These are phyloP conservation scores for Yamadazyma triangularis DNA, from an alignment of 1,139 yeast genomes.

Conservation along the genomic window DNA sequence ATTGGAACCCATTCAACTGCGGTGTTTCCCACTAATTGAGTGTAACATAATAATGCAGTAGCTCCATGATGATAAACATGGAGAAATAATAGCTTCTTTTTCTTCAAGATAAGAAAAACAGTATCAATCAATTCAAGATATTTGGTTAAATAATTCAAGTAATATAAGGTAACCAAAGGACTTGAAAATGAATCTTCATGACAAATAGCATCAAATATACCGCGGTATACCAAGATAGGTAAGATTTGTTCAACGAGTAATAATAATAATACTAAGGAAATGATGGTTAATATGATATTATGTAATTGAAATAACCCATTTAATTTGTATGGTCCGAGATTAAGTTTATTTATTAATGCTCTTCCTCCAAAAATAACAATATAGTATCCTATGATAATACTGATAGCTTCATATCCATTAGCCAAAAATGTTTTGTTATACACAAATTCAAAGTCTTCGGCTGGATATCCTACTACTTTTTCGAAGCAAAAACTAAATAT, in stretches of 20 bases:
- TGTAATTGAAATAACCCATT: conserved; percentile 62
- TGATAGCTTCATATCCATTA: conserved; percentile 61
- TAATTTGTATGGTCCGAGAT: conserved; percentile 65
- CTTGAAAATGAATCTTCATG: conserved; percentile 78
- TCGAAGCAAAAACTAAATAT: conserved; percentile 61
- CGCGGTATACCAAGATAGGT: conserved; percentile 75
- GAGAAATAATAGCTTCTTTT: conserved; percentile 83
- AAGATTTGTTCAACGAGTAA: conserved; percentile 79
- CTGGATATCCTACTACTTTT: conserved; percentile 53
- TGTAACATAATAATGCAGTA: conserved; percentile 91
- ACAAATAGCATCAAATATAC: conserved; percentile 84
- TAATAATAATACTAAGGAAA: conserved; percentile 62
- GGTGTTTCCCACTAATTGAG: conserved; percentile 87
- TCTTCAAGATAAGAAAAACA: conserved; percentile 83
- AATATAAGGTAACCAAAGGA: conserved; percentile 77
- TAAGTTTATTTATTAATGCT: conserved; percentile 39
- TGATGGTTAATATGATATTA: conserved; percentile 68
- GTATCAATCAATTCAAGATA: conserved; percentile 88
- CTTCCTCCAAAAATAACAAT: conserved; percentile 79
- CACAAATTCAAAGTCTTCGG: conserved; percentile 69
- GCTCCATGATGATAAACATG: conserved; percentile 99
- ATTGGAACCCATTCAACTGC: conserved; percentile 97
- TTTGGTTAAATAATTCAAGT: conserved; percentile 73
- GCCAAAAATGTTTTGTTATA: conserved; percentile 66
- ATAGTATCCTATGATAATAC: conserved; percentile 67